These are phyloP conservation scores for Auxenochlorella pyrenoidosa DNA, from an alignment of 139 green algal species.

Conservation along the genomic window DNA sequence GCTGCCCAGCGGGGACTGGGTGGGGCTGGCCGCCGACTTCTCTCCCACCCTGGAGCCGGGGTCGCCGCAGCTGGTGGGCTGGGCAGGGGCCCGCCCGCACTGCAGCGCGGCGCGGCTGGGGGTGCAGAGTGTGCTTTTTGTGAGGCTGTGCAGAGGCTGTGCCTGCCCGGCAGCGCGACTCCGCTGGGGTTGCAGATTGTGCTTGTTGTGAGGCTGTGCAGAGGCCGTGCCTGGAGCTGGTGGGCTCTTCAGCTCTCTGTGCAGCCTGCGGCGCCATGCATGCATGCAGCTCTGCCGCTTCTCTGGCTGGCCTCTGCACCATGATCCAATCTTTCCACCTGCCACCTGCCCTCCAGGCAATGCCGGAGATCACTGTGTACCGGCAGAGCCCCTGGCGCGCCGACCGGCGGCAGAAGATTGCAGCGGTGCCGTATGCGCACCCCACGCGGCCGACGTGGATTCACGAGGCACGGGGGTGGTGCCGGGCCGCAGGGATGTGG, in stretches of 20 bases:
- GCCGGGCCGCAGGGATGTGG: no score
- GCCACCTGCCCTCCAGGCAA: background rate
- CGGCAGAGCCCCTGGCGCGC: conserved; percentile 12
- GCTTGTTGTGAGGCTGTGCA: no score
- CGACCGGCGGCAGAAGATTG: conserved; percentile 35
- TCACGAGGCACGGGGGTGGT: conserved; percentile 60
- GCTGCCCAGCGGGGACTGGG: conserved; percentile 52
- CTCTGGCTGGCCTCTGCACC: no score
- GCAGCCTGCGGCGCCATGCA: no score
- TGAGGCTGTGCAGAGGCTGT: no score
- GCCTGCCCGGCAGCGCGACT: no score
- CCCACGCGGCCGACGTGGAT: conserved; percentile 71
- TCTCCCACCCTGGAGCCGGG: conserved; percentile 17
- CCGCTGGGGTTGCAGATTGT: no score
- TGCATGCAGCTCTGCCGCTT: no score
- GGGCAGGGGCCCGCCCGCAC: background rate
- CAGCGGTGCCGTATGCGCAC: conserved; percentile 46
- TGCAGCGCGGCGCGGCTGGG: no score
- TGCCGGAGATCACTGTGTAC: conserved; percentile 42
- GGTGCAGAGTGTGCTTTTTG: no score
- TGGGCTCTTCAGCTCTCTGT: no score
- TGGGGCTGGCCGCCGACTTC: conserved; percentile 70
- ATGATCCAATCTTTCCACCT: background rate
- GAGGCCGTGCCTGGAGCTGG: no score
- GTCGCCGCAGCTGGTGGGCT: background rate